A percentile compares a stretch with the other conserved stretches of the same genome.
These are phyloP conservation scores for Xenoacremonium recifei DNA, from an alignment of 2,329 filamentous ascomycete species.

Conservation along the genomic window DNA sequence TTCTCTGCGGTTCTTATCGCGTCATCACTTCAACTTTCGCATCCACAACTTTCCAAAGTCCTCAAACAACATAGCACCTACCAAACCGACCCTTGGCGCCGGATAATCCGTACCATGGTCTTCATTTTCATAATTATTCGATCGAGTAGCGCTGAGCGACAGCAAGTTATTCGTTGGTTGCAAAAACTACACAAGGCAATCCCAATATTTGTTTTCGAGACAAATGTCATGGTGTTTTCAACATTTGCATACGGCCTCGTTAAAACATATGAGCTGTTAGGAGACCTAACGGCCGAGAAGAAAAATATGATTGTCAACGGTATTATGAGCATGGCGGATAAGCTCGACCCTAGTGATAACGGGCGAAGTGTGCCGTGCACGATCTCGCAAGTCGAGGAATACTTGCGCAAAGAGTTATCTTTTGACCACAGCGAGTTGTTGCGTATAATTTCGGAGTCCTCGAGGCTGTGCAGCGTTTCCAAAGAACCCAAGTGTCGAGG, in stretches of 20 bases:
- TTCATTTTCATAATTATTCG: slow-evolving; percentile 8
- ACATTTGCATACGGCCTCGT: slow-evolving; percentile 6
- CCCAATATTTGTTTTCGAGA: slow-evolving; percentile 6
- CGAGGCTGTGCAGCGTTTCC: neutral
- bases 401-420: neutral
- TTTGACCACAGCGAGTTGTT: neutral
- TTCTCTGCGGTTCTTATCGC: slow-evolving; percentile 3
- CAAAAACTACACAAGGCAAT: slow-evolving; percentile 5
- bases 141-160: slow-evolving; percentile 4
- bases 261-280: slow-evolving; percentile 2
- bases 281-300: neutral
- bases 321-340: slow-evolving; percentile 8
- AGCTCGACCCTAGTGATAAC: slow-evolving; percentile 1
- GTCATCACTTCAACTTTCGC: slow-evolving; percentile 4
- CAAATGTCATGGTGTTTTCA: slow-evolving; percentile 6
- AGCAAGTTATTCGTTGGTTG: slow-evolving; percentile 5
- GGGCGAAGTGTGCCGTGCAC: slow-evolving; percentile 5
- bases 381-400: slow-evolving; percentile 2
- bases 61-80: slow-evolving; percentile 7
- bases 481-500: neutral
- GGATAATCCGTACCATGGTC: slow-evolving; percentile 3
- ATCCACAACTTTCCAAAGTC: slow-evolving; percentile 2
- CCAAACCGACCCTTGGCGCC: slow-evolving; percentile 4
- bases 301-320: slow-evolving; percentile 1
- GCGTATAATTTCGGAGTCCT: neutral